These are phyloP conservation scores for Globisporangium splendens DNA, from an alignment of 352 stramenopile genomes.

Conservation along the genomic window DNA sequence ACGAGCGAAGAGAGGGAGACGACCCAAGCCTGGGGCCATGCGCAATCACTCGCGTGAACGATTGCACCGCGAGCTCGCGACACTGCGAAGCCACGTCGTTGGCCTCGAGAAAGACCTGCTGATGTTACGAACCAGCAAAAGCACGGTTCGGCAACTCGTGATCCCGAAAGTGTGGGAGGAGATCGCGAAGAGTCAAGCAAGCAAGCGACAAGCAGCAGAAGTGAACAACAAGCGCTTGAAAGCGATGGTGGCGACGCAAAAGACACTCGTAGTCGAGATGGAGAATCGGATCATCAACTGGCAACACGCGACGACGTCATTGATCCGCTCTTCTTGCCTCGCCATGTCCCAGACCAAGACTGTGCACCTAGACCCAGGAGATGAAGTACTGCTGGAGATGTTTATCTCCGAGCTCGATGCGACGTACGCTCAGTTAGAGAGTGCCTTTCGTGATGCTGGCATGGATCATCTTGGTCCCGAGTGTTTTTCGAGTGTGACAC, in stretches of 20 bases:
- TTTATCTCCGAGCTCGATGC: constrained; percentile 11
- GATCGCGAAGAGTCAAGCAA: constrained; percentile 12
- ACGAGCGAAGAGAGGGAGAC: too few species aligned
- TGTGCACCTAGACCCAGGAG: constrained; percentile 5
- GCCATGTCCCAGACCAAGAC: background rate
- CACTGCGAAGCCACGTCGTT: constrained; percentile 17
- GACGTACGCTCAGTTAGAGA: constrained; percentile 6
- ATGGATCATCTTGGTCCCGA: background rate
- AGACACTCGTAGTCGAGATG: constrained; percentile 4
- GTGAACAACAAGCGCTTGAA: constrained; percentile 10
- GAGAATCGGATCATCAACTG: constrained; percentile 9
- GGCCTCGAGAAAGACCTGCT: constrained; percentile 21
- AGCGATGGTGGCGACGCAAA: constrained; percentile 8
- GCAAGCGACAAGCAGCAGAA: background rate
- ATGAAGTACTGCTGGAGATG: constrained; percentile 13
- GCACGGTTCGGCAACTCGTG: background rate
- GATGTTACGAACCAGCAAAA: background rate
- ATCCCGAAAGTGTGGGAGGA: constrained; percentile 4
- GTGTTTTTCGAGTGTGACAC: background rate
- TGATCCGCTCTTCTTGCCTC: background rate
- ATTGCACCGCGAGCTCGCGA: constrained; percentile 18
- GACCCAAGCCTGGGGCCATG: constrained; percentile 9
- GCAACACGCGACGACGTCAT: background rate
- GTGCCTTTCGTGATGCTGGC: constrained; percentile 1
- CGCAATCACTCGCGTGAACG: constrained; percentile 20